Conservation (phyloP, 768 basidiomycete genomes). For the Paxillus ammoniavirescens region DNA sequence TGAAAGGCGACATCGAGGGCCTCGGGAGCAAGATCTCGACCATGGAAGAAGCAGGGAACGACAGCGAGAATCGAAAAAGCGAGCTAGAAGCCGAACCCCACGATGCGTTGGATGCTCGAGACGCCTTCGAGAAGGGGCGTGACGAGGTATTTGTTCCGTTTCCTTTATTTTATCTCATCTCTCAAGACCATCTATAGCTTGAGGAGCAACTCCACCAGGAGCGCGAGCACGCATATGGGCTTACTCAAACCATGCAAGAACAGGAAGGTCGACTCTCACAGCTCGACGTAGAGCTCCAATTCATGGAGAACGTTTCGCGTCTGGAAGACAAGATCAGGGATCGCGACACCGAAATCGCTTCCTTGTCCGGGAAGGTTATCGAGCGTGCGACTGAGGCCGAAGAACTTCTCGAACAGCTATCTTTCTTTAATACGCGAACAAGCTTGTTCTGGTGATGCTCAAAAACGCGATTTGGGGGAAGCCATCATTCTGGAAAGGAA, state of each 20-base stretch:
- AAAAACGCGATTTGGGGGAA: conserved; percentile 34
- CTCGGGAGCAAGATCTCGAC: conserved; percentile 41
- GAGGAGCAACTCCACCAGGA: conserved; percentile 50
- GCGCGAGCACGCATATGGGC: conserved; percentile 48
- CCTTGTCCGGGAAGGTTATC: conserved; percentile 44
- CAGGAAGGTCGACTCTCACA: conserved; percentile 50
- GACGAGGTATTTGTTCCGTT: too few relatives aligned
- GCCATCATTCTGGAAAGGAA: conserved; percentile 6
- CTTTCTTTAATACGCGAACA: conserved; percentile 54
- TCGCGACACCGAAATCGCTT: conserved; percentile 54
- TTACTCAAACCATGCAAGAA: conserved; percentile 50
- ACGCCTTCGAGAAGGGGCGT: conserved; percentile 54
- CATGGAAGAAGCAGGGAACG: conserved; percentile 56
- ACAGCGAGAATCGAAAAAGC: conserved; percentile 51
- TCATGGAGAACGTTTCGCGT: conserved; percentile 47
- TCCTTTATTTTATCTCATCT: not conserved
- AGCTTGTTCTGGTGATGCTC: conserved; percentile 47
- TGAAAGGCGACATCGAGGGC: conserved; percentile 27
- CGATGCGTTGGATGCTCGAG: conserved; percentile 50
- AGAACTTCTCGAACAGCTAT: conserved; percentile 52
- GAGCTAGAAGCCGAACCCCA: conserved; percentile 58
- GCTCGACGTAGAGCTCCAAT: conserved; percentile 56
- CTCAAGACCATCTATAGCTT: conserved; percentile 32
- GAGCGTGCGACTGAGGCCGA: conserved; percentile 54
- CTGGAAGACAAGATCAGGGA: conserved; percentile 56